Percentiles rank a stretch among this genome's conserved stretches.
phyloP scores from a whole-genome alignment of 441 rosid species.

The Bruguiera hainesii region DNA sequence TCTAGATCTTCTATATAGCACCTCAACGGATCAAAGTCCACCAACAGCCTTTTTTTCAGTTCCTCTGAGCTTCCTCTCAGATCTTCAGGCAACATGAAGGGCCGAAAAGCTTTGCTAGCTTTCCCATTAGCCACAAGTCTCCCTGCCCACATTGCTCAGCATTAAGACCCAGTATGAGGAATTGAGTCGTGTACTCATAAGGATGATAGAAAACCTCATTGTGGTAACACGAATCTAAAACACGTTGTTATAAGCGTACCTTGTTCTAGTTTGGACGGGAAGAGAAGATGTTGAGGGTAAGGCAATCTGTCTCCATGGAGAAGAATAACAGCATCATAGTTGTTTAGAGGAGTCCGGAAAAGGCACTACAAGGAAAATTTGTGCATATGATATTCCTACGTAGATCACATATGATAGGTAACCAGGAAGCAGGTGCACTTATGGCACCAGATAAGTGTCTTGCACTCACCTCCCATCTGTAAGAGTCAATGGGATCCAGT shows the following conservation, averaged over 20 bases:
- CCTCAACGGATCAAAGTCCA: conserved; percentile 72
- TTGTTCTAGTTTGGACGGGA: conserved; percentile 63
- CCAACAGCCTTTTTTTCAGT: conserved; percentile 55
- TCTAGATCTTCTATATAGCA: conserved; percentile 59
- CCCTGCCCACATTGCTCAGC: conserved; percentile 41
- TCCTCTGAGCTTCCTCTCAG: conserved; percentile 53
- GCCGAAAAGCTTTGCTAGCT: conserved; percentile 57
- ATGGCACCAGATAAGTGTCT: conserved; percentile 3
- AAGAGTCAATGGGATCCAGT: conserved; percentile 52
- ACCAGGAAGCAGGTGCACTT: conserved; percentile 7
- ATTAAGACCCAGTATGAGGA: background rate
- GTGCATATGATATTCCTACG: background rate
- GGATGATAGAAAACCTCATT: background rate
- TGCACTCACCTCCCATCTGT: conserved; percentile 80
- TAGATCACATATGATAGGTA: background rate
- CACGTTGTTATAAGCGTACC: conserved; percentile 35
- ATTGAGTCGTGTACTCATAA: too few relatives aligned
- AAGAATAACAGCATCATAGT: conserved; percentile 84
- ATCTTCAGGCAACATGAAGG: conserved; percentile 53
- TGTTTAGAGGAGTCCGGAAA: conserved; percentile 81
- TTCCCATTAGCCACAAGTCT: conserved; percentile 63
- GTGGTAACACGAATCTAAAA: background rate
- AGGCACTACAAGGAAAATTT: conserved; percentile 54
- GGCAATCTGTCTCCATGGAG: conserved; percentile 76
- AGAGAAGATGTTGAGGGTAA: conserved; percentile 70